Evolutionary conservation across 768 basidiomycete genomes (phyloP).

Genomic region (Russula sp.): DNA sequence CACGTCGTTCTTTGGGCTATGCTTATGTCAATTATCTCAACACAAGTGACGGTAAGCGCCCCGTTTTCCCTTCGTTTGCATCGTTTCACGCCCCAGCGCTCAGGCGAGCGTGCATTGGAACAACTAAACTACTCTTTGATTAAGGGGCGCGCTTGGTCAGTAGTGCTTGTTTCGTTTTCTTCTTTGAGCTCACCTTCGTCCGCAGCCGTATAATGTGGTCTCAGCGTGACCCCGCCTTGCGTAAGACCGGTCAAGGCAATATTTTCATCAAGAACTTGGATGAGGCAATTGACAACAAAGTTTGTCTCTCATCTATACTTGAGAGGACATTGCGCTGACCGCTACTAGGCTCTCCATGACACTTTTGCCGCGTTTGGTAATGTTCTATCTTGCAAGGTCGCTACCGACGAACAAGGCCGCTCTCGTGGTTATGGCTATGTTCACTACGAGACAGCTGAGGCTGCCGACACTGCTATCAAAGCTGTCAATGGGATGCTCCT

Average conservation of each 20-base stretch:
- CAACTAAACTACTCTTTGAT: conserved; percentile 99
- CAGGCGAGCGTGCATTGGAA: conserved; percentile 96
- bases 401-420: conserved; percentile 89
- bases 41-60: conserved; percentile 72
- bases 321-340: not conserved
- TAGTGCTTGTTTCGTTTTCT: conserved; percentile 12
- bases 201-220: conserved; percentile 99
- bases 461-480: conserved; percentile 94
- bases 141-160: conserved; percentile 93
- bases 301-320: conserved; percentile 26
- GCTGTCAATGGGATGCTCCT: conserved; percentile 98
- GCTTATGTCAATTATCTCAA: conserved; percentile 99
- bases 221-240: conserved; percentile 97
- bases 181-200: conserved; percentile 5
- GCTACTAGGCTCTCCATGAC: conserved; percentile 85
- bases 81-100: conserved; percentile 11
- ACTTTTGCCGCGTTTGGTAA: conserved; percentile 99
- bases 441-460: conserved; percentile 97
- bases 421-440: conserved; percentile 99
- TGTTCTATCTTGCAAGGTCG: conserved; percentile 98
- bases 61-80: not conserved
- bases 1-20: conserved; percentile 98
- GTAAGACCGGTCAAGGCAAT: conserved; percentile 99
- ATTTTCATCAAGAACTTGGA: conserved; percentile 99
- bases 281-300: conserved; percentile 97